Base-by-base conservation (phyloP, 192 early-diverging fungal species). In the Gonapodya sp. region DNA sequence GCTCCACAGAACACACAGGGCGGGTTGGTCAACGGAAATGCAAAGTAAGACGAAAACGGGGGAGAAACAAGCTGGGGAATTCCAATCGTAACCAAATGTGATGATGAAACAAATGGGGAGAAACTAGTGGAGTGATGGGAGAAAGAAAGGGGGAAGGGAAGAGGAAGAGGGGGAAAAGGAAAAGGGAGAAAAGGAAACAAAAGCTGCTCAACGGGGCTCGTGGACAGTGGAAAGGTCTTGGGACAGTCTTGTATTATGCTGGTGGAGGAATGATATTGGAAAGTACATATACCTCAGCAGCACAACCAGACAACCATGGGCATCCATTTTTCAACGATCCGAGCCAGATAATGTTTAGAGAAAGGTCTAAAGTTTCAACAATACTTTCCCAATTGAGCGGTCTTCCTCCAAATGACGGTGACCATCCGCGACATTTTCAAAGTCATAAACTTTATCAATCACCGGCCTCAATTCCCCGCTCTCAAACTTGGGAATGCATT, bases 351-450 rank as follows among this genome's bases (percentile, higher is more conserved):
- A 64, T 16, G 46, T 64, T 24, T 8, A 64, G 24, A 24, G 24
- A 64, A 24, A n/a, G n/a, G 46, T 64, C 24, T 24, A 64, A 64
- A 64, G 46, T 64, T 24, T 8, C 8, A 64, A 24, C 8, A 64
- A 24, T 24, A 92, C 84, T 82, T 93, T 93, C 36, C 94, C 94
- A 33, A 87, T 89, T 35, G 85, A 89, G 18, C 82, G 8, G 81
- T 93, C 91, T 35, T 80, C 82, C 85, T 94, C 92, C 82, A 95
- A 84, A 78, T 91, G 88, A 78, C 81, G 73, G 82, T 94, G 93
- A 0, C 92, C 92, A 8, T 89, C 88, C 14, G 79, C 78, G 80
- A 95, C 92, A 64, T 93, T 83, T 33, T 87, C 86, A 93, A 93
- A 95, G 73, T 82, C 83, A 80, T 88, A 95, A 18, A 85, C 87